These are phyloP conservation scores for Hymenochaete sp. DNA, from an alignment of 1,284 basidiomycete species.

Conservation along the genomic window DNA sequence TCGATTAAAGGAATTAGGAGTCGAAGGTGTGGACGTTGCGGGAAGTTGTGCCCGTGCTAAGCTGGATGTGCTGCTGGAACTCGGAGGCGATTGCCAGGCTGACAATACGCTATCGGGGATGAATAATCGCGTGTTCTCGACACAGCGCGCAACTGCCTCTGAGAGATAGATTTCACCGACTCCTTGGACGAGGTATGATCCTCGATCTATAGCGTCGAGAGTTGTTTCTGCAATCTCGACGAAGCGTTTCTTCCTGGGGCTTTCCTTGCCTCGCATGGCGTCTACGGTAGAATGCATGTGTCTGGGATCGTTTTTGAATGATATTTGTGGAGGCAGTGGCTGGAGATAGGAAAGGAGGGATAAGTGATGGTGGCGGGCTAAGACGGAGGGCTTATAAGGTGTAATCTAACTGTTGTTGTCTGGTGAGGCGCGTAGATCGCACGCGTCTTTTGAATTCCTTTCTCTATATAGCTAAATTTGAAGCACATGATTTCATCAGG, in stretches of 20 bases:
- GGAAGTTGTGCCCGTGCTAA: background rate
- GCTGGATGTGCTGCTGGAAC: constrained; percentile 8
- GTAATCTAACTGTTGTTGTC: no score
- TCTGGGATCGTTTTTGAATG: no score
- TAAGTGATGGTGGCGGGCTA: no score
- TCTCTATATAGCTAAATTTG: no score
- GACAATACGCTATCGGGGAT: constrained; percentile 32
- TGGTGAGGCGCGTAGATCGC: no score
- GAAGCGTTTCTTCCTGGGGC: constrained; percentile 19
- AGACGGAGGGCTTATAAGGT: no score
- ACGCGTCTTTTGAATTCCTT: no score
- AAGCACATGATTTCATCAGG: no score
- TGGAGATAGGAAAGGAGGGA: no score
- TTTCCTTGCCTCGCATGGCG: constrained; percentile 12
- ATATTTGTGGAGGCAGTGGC: no score
- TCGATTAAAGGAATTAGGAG: background rate
- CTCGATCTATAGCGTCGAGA: constrained; percentile 24
- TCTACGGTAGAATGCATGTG: no score
- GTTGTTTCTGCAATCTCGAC: constrained; percentile 28
- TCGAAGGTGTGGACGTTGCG: constrained; percentile 28
- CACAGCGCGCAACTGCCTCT: constrained; percentile 26
- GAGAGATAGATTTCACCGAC: constrained; percentile 26
- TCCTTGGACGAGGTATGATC: constrained; percentile 22
- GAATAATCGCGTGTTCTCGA: constrained; percentile 36
- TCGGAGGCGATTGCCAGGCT: constrained; percentile 27